Evolutionary conservation across 2,329 filamentous ascomycete species (phyloP), one percentile per base, ranked within the genome.

Genomic region (Pestalotiopsis sp.): DNA sequence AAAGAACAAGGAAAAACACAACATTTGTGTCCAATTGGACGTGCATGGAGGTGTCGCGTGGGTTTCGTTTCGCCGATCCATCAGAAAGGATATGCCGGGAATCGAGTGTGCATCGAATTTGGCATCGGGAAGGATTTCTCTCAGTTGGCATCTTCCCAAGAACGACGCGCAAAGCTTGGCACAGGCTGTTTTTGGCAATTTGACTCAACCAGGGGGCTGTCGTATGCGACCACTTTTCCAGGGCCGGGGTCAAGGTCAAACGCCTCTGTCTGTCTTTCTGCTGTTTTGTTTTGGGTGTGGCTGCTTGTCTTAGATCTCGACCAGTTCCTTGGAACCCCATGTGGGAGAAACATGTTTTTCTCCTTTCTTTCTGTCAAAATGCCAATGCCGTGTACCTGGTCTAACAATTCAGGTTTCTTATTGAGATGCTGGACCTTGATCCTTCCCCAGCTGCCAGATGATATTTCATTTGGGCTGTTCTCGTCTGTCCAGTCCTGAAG

Each of bases 321-420:
- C 36, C 45, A 58, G 38, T 62, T 36, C 59, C 59, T 62, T 62
- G 59, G 61, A 64, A 64, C 61, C 36, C 27, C 57, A 27, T 59
- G 57, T 36, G 27, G 23, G 12, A 59, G 14, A 62, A 38, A 36
- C 14, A 38, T 36, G 31, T 36, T 36, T 31, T 36, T 9, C 31
- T 9, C 31, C 31, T 36, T 36, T 36, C 31, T 9, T 36, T 36
- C 31, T 36, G 31, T 36, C 31, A 36, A 36, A 38, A 14, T 23
- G 27, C 14, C 17, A 14, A 12, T 38, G 31, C 13, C 31, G 23
- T n/a, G 23, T 25, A 36, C 57, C 23, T 59, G 57, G 23, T 52
- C n/a, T 23, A 52, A n/a, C 2, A 20, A 36, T 36, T 36, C 31
- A 36, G 31, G 31, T 36, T 23, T 52, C 20, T 52, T 52, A 9